Evolutionary conservation across 768 basidiomycete genomes (phyloP).

Genomic region (Austroboletus festivus): DNA sequence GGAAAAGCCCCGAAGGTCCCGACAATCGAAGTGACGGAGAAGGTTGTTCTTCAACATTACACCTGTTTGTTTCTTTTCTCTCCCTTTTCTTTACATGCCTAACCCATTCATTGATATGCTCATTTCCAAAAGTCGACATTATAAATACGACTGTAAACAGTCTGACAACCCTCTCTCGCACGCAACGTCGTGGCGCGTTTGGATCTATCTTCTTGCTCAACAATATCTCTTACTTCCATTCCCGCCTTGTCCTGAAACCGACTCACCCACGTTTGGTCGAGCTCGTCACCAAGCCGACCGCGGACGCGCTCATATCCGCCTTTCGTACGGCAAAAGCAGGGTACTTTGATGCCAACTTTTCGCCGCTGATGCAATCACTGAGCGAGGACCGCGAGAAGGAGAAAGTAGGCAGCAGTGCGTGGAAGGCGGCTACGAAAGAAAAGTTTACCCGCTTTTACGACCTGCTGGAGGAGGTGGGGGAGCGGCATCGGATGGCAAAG

Average conservation of each 20-base stretch:
- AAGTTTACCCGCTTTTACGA: slow-evolving; percentile 83
- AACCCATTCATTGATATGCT: neutral
- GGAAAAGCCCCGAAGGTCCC: too few species aligned
- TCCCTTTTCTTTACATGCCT: neutral
- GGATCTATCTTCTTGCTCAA: slow-evolving; percentile 78
- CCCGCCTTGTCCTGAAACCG: slow-evolving; percentile 54
- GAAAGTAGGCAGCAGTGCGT: slow-evolving; percentile 41
- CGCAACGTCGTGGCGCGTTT: slow-evolving; percentile 58
- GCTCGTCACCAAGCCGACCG: slow-evolving; percentile 58
- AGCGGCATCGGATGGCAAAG: slow-evolving; percentile 65
- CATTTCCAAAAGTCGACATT: slow-evolving; percentile 59
- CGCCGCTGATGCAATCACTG: slow-evolving; percentile 65
- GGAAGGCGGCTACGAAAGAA: slow-evolving; percentile 69
- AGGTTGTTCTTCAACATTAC: slow-evolving; percentile 68
- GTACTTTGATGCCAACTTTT: slow-evolving; percentile 83
- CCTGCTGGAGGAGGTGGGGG: slow-evolving; percentile 72
- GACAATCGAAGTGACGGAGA: slow-evolving; percentile 42
- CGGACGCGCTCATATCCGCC: slow-evolving; percentile 61
- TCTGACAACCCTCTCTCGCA: slow-evolving; percentile 60
- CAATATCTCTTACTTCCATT: slow-evolving; percentile 69
- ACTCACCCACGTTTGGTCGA: slow-evolving; percentile 42
- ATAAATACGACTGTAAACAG: slow-evolving; percentile 60
- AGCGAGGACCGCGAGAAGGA: slow-evolving; percentile 45
- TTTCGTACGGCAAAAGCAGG: slow-evolving; percentile 80
- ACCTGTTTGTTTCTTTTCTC: slow-evolving; percentile 47